These are phyloP conservation scores for Suillus discolor DNA, from an alignment of 768 basidiomycete species.

Conservation along the genomic window DNA sequence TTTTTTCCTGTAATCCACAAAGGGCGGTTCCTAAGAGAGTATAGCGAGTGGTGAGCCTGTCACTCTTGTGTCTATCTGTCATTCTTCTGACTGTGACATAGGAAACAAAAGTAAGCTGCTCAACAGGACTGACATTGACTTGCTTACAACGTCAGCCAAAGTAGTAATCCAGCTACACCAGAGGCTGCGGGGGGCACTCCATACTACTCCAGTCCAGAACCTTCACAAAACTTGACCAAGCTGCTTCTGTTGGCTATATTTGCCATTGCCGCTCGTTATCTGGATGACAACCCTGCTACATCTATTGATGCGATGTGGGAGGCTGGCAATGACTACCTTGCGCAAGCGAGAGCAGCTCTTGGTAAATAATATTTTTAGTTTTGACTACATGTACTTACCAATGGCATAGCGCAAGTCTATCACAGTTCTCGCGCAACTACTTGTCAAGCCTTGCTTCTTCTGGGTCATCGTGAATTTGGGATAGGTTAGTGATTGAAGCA, in stretches of 20 bases:
- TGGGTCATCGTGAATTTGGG: constrained; percentile 86
- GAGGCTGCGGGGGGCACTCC: constrained; percentile 16
- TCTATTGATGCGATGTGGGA: constrained; percentile 67
- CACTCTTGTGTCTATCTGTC: neutral
- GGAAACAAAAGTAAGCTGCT: constrained; percentile 29
- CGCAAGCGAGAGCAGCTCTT: constrained; percentile 62
- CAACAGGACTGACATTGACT: constrained; percentile 11
- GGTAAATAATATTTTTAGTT: constrained; percentile 40
- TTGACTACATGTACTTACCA: constrained; percentile 3
- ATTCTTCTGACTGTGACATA: constrained; percentile 16
- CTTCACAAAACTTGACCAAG: constrained; percentile 65
- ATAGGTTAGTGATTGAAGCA: constrained; percentile 52
- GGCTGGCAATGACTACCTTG: constrained; percentile 64
- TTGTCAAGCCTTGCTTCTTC: constrained; percentile 77
- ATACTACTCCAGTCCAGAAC: constrained; percentile 37
- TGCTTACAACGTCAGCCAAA: constrained; percentile 30
- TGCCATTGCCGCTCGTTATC: constrained; percentile 76
- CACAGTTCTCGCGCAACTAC: constrained; percentile 73
- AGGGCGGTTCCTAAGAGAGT: constrained; percentile 66
- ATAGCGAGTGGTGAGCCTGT: constrained; percentile 47
- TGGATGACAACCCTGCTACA: constrained; percentile 48
- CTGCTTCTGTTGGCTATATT: constrained; percentile 81
- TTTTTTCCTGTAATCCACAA: constrained; percentile 83
- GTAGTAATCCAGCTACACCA: constrained; percentile 39
- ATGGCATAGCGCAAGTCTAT: constrained; percentile 55